Evolutionary conservation across 163 green algal genomes (phyloP).

Genomic region (Chlamydomonas reinhardtii): DNA sequence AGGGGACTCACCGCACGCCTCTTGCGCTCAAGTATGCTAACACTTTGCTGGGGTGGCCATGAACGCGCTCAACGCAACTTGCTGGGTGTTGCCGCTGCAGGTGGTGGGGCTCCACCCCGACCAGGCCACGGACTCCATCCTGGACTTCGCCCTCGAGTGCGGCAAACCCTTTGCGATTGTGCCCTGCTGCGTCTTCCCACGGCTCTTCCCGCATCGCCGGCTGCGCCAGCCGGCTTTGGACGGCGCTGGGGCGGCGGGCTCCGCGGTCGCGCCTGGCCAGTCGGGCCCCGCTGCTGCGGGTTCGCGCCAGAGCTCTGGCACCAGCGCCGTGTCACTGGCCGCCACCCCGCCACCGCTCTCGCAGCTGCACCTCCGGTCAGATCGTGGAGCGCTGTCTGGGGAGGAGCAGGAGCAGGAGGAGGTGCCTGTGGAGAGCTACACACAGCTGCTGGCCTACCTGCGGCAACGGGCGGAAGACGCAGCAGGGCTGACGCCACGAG

Average conservation of each 20-base stretch:
- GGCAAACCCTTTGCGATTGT: slow-evolving; percentile 80
- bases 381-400: no score
- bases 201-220: slow-evolving; percentile 61
- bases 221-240: slow-evolving; percentile 3
- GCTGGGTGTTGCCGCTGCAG: neutral
- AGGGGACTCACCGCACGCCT: no score
- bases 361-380: no score
- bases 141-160: slow-evolving; percentile 67
- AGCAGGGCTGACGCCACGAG: no score
- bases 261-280: neutral
- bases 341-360: no score
- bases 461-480: slow-evolving; percentile 41
- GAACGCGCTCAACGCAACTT: no score
- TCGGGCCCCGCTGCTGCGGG: no score
- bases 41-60: no score
- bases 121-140: slow-evolving; percentile 80
- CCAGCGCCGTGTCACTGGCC: no score
- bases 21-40: no score
- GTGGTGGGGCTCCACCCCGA: slow-evolving; percentile 84
- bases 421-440: slow-evolving; percentile 63
- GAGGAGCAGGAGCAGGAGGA: no score
- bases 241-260: neutral
- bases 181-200: slow-evolving; percentile 86
- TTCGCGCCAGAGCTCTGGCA: no score
- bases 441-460: slow-evolving; percentile 69